A percentile compares a stretch with the other conserved stretches of the same genome.
Evolutionary conservation across 176 grass and related monocot species (phyloP).

Genomic region (bread wheat (Triticum aestivum)): DNA sequence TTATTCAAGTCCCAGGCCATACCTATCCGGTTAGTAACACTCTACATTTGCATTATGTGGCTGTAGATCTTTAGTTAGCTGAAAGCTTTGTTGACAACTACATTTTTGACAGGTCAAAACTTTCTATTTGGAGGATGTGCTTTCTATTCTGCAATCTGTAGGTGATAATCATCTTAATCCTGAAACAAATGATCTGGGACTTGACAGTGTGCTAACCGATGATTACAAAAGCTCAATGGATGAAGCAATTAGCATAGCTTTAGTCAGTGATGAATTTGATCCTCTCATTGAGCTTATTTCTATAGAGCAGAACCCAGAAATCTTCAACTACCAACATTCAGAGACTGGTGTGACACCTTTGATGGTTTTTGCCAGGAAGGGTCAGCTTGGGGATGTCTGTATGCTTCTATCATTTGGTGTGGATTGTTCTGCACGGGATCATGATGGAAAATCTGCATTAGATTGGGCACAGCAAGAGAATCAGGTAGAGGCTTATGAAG

Average conservation of each 20-base stretch:
- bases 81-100: slow-evolving; percentile 15
- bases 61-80: slow-evolving; percentile 19
- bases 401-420: slow-evolving; percentile 96
- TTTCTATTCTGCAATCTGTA: slow-evolving; percentile 69
- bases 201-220: slow-evolving; percentile 48
- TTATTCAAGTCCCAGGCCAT: slow-evolving; percentile 94
- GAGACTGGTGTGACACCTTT: slow-evolving; percentile 79
- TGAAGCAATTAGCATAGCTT: slow-evolving; percentile 86
- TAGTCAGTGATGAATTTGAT: slow-evolving; percentile 83
- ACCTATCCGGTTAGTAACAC: slow-evolving; percentile 81
- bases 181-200: slow-evolving; percentile 30
- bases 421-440: slow-evolving; percentile 71
- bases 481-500: slow-evolving; percentile 59
- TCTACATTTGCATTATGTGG: slow-evolving; percentile 7
- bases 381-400: slow-evolving; percentile 77
- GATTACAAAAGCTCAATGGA: slow-evolving; percentile 76
- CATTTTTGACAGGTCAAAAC: slow-evolving; percentile 65
- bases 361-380: slow-evolving; percentile 93
- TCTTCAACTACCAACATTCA: slow-evolving; percentile 89
- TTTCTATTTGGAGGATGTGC: slow-evolving; percentile 96
- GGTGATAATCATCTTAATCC: slow-evolving; percentile 67
- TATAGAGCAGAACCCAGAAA: slow-evolving; percentile 59
- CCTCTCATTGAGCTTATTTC: slow-evolving; percentile 88
- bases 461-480: slow-evolving; percentile 84
- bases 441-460: slow-evolving; percentile 59